phyloP scores from a whole-genome alignment of 805 yeast species.

The Candida caryicola region DNA sequence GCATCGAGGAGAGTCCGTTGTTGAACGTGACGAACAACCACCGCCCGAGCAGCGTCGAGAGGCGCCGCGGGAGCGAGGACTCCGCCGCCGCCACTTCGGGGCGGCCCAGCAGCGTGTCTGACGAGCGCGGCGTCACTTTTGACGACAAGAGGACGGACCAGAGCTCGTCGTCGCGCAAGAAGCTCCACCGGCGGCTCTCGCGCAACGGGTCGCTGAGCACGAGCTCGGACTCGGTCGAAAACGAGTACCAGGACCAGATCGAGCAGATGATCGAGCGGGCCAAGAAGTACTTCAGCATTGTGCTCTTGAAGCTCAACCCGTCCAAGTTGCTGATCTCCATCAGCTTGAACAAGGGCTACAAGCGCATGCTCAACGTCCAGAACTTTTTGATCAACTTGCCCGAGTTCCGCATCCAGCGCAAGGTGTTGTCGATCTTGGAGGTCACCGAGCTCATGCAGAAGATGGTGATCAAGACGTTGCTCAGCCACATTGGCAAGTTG shows the following conservation, averaged over 20 bases:
- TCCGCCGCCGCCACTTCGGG: slow-evolving; percentile 1
- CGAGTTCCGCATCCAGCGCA: slow-evolving; percentile 27
- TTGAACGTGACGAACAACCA: slow-evolving; percentile 4
- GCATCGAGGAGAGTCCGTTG: slow-evolving; percentile 22
- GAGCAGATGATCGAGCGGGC: slow-evolving; percentile 75
- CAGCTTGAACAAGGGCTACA: slow-evolving; percentile 32
- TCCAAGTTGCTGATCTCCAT: slow-evolving; percentile 35
- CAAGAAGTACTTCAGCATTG: slow-evolving; percentile 66
- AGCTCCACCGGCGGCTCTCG: neutral
- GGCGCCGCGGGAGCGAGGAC: slow-evolving; percentile 7
- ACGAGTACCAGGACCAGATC: slow-evolving; percentile 26
- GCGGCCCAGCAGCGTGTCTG: neutral
- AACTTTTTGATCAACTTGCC: slow-evolving; percentile 35
- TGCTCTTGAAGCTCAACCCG: slow-evolving; percentile 42
- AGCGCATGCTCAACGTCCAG: slow-evolving; percentile 36
- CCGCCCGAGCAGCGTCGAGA: neutral
- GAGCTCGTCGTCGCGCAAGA: neutral
- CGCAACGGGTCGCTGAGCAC: neutral
- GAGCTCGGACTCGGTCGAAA: slow-evolving; percentile 1
- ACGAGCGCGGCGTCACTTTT: slow-evolving; percentile 3
- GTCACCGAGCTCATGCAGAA: slow-evolving; percentile 33
- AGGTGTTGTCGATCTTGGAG: slow-evolving; percentile 34
- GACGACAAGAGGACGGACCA: slow-evolving; percentile 5
- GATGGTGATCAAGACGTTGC: slow-evolving; percentile 28
- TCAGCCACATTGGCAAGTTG: slow-evolving; percentile 36